Conservation (phyloP, 306 rosid genomes). For the Trifolium pratense region DNA sequence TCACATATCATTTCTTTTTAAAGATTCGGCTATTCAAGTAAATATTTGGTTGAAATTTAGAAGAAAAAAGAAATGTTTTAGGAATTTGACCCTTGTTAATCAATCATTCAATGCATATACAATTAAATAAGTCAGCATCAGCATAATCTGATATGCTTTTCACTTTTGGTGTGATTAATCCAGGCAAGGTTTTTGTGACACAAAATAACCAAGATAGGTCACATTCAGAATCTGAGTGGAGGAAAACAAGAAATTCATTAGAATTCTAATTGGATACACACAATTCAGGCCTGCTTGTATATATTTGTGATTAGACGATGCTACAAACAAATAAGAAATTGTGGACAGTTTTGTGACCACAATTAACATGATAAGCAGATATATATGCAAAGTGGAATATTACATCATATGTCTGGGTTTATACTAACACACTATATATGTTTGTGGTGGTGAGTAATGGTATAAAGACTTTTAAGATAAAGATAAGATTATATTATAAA, state of each 20-base stretch:
- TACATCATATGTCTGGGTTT: slow-evolving; percentile 52
- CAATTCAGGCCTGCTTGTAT: slow-evolving; percentile 36
- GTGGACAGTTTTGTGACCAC: slow-evolving; percentile 30
- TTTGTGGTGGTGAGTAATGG: slow-evolving; percentile 46
- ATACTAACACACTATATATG: slow-evolving; percentile 45
- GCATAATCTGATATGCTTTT: slow-evolving; percentile 14
- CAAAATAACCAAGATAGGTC: slow-evolving; percentile 33
- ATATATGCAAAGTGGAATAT: slow-evolving; percentile 52
- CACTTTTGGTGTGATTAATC: neutral
- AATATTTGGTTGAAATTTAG: no score
- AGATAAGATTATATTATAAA: slow-evolving; percentile 42
- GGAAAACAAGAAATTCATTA: slow-evolving; percentile 14
- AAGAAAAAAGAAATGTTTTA: no score
- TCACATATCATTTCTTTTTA: no score
- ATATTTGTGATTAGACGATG: slow-evolving; percentile 29
- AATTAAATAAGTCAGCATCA: neutral
- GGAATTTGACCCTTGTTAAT: no score
- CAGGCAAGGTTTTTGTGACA: slow-evolving; percentile 5
- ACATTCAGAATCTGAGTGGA: slow-evolving; percentile 35
- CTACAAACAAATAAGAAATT: slow-evolving; percentile 13
- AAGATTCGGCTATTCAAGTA: no score
- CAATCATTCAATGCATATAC: slow-evolving; percentile 15
- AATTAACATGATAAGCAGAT: slow-evolving; percentile 45
- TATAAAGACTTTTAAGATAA: slow-evolving; percentile 37
- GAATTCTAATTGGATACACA: slow-evolving; percentile 32